Evolutionary conservation across 345 rosid genomes (phyloP), one percentile per base, ranked within the genome.

Genomic region (Jatropha curcas): DNA sequence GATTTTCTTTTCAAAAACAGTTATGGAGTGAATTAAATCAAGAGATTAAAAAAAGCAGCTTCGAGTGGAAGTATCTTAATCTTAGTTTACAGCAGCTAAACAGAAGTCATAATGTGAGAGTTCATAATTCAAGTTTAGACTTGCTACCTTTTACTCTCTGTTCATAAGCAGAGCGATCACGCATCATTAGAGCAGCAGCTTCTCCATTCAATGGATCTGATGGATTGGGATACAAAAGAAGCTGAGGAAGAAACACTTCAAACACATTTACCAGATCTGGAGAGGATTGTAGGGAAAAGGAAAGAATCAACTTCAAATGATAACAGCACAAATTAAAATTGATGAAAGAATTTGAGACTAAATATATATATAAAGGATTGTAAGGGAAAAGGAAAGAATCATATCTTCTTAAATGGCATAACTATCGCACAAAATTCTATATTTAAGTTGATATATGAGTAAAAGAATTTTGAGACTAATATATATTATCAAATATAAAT

Each of bases 161-260:
- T 19, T 96, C 98, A 82, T 90, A 96, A 72, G 87, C 80, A 68
- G 86, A 67, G 33, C 89, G 92, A 82, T 96, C 98, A 68, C 92
- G 98, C 93, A 91, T 90, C 97, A 91, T 86, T 31, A 96, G 74
- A 0, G 98, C 95, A 84, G 98, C 97, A 76, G 99, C 97, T 77
- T 96, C 99, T 35, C 96, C 98, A 65, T 96, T 93, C 84, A 96
- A 86, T 34, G 99, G 99, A 80, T 93, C 96, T 0, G 97, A 89
- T 37, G 99, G 93, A 72, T 96, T 96, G 61, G 99, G 98, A 81
- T 96, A 93, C 83, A 96, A 71, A 71, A 96, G 98, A 74, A 96
- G 96, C 81, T 96, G 99, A 60, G 99, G 99, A 76, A 96, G 97
- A 74, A 96, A 96, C 67, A 89, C 90, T 83, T 96, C 98, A 70